Conservation (phyloP, 2,329 filamentous ascomycete genomes). For the Rosellinia necatrix region DNA sequence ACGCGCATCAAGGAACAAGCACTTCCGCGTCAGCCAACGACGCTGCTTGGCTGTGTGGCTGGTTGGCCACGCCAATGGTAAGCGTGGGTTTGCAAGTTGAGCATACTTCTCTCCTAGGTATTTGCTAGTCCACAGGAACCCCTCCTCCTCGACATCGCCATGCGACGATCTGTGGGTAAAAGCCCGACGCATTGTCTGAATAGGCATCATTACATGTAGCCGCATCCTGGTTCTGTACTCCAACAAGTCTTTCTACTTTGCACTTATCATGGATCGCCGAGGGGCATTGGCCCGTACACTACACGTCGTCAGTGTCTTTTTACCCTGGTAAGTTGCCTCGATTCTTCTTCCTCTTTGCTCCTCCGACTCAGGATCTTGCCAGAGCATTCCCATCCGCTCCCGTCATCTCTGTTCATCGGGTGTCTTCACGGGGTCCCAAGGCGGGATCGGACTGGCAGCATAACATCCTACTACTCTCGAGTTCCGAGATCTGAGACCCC, state of each 20-base stretch:
- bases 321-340: not conserved
- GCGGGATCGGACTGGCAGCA: constrained; percentile 1
- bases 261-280: not conserved
- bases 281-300: too few relatives aligned
- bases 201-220: constrained; percentile 27
- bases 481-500: constrained; percentile 20
- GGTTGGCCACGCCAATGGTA: constrained; percentile 20
- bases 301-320: not conserved
- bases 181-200: constrained; percentile 33
- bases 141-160: constrained; percentile 34
- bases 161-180: constrained; percentile 37
- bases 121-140: constrained; percentile 14
- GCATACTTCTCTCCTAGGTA: constrained; percentile 8
- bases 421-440: not conserved
- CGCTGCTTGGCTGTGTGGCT: constrained; percentile 13
- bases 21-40: constrained; percentile 10
- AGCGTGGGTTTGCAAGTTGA: constrained; percentile 14
- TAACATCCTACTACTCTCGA: too few relatives aligned
- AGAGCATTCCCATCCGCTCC: constrained; percentile 1
- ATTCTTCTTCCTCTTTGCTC: not conserved
- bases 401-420: not conserved
- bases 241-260: constrained; percentile 21
- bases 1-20: constrained; percentile 34
- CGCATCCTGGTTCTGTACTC: constrained; percentile 16
- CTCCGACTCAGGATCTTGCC: too few relatives aligned